Conservation (phyloP, 306 rosid species). For the Echinosophora koreensis region DNA sequence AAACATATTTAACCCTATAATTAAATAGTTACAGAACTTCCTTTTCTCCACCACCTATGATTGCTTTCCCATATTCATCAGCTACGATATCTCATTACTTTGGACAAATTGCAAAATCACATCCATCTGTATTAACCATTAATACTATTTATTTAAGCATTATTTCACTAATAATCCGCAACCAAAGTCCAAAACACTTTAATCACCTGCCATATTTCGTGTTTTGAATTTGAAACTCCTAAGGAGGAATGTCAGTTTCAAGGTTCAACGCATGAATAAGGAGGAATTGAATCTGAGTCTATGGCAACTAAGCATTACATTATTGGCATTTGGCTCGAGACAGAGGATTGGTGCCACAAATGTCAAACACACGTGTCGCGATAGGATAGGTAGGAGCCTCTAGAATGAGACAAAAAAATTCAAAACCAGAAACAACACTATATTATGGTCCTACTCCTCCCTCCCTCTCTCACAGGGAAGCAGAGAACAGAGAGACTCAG, state of each 20-base stretch:
- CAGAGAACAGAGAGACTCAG: background rate
- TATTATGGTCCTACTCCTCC: background rate
- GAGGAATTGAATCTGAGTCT: background rate
- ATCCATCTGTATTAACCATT: background rate
- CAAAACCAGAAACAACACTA: constrained; percentile 22
- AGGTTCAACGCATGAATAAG: background rate
- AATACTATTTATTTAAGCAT: too few relatives aligned
- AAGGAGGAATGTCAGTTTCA: background rate
- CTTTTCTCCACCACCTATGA: too few relatives aligned
- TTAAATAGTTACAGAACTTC: too few relatives aligned
- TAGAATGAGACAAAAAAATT: constrained; percentile 9
- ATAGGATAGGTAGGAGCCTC: background rate
- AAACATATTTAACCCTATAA: too few relatives aligned
- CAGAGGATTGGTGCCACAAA: background rate
- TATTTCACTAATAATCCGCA: too few relatives aligned
- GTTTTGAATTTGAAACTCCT: background rate
- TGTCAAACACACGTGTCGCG: constrained; percentile 31
- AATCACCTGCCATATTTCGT: background rate
- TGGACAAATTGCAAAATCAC: background rate
- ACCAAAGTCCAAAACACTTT: too few relatives aligned
- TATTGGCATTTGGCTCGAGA: constrained; percentile 32
- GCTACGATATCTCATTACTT: background rate
- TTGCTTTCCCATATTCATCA: background rate
- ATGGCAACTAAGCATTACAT: background rate
- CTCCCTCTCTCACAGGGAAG: background rate